Percentiles rank a stretch among this genome's conserved stretches.
Evolutionary conservation across 1,284 basidiomycete species (phyloP).

Genomic region (Inonotus hispidus): DNA sequence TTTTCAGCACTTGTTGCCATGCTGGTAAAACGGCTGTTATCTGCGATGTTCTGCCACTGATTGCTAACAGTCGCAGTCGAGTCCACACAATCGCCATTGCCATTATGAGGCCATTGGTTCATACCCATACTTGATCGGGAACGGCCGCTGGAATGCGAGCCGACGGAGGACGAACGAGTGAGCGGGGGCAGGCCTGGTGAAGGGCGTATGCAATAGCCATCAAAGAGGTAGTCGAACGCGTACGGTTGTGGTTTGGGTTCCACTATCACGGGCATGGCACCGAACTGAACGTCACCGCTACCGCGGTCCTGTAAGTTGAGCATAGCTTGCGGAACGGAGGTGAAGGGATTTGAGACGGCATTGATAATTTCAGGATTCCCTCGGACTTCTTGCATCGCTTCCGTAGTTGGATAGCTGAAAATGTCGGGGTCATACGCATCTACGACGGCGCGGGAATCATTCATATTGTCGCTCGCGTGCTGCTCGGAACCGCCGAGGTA

Average conservation of each 20-base stretch:
- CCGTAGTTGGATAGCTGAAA: neutral
- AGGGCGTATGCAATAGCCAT: neutral
- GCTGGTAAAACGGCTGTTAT: neutral
- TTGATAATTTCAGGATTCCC: neutral
- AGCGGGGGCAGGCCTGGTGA: slow-evolving; percentile 8
- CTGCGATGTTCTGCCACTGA: slow-evolving; percentile 3
- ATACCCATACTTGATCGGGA: slow-evolving; percentile 12
- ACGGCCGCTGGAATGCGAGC: slow-evolving; percentile 15
- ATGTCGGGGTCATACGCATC: slow-evolving; percentile 1
- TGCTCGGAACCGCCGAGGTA: slow-evolving; percentile 8
- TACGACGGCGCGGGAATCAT: neutral
- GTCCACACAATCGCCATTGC: neutral
- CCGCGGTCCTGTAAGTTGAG: neutral
- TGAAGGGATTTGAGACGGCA: neutral
- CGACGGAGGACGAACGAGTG: slow-evolving; percentile 15
- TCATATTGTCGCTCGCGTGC: neutral
- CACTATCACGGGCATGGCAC: neutral
- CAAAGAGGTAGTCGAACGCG: slow-evolving; percentile 12
- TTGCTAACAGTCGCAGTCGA: neutral
- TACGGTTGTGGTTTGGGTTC: neutral
- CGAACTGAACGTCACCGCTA: neutral
- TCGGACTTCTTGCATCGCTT: neutral
- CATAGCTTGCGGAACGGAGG: neutral
- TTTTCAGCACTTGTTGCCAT: neutral
- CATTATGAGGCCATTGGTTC: neutral